Evolutionary conservation across 768 basidiomycete species (phyloP), one percentile per base, ranked within the genome.

Genomic region (Leccinum uliginosum): DNA sequence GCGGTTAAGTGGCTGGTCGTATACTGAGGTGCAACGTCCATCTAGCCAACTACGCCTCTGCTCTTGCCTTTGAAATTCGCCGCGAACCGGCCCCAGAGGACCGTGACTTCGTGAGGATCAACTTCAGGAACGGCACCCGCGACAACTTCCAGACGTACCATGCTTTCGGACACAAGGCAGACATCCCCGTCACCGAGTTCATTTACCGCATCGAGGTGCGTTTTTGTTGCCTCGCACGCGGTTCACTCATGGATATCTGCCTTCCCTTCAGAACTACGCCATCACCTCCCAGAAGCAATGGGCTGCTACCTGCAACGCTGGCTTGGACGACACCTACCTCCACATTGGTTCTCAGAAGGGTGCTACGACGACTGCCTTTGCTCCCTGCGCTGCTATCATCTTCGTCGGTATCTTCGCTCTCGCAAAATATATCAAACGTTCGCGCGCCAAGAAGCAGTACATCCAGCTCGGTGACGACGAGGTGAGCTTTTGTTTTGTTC

Each of bases 171-270:
- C 84, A 87, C 75, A 77, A 81, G 56, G 75, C 83, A 55, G 90
- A 91, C 66, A 86, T 92, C 65, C 86, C 89, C 50, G 77, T 91
- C 65, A 90, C 89, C 11, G 88, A 91, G 68, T 91, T 92, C 77
- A 87, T 91, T 70, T 89, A 90, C 78, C 82, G 85, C 55, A 78
- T 85, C 54, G 86, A 91, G 81, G 89, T 88, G 67, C 17, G 75
- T 48, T 38, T 38, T 58, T 29, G 50, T 49, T 35, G 19, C 19
- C 10, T 35, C 23, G 19, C 48, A 49, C 19, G 40, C 32, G 27
- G n/a, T 50, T 56, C 51, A 23, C 27, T 44, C 21, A 34, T 51
- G 46, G 60, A 40, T 53, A 50, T 38, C 46, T 50, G 24, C 38
- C 27, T 50, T 21, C 3, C 51, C 11, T 23, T 27, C 54, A 78